phyloP scores from a whole-genome alignment of 2,329 filamentous ascomycete genomes.

The Diaporthe citri region DNA sequence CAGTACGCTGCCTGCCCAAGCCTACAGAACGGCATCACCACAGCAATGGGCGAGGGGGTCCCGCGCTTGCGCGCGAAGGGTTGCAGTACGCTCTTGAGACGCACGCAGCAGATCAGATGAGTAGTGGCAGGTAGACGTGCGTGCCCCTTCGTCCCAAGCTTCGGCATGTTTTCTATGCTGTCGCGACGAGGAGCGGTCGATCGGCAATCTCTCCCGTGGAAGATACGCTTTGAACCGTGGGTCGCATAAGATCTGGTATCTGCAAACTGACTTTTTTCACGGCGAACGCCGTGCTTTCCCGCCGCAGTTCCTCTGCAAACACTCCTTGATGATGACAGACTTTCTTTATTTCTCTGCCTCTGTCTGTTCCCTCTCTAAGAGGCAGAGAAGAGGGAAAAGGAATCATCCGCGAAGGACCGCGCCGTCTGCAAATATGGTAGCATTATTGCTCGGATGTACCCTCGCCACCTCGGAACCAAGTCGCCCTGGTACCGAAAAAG shows the following conservation, averaged over 20 bases:
- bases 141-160: constrained; percentile 17
- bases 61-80: constrained; percentile 13
- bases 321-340: not conserved
- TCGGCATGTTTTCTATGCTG: constrained; percentile 21
- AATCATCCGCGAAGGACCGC: constrained; percentile 6
- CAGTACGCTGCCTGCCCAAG: not conserved
- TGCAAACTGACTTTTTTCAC: constrained; percentile 8
- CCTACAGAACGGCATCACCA: not conserved
- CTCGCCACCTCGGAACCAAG: constrained; percentile 28
- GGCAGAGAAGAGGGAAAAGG: not conserved
- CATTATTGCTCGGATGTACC: constrained; percentile 22
- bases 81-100: constrained; percentile 22
- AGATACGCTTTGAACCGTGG: constrained; percentile 25
- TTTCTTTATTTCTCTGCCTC: not conserved
- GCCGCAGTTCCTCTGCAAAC: not conserved
- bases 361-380: not conserved
- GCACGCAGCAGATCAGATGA: constrained; percentile 18
- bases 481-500: constrained; percentile 29
- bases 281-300: not conserved
- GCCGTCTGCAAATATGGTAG: constrained; percentile 10
- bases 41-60: not conserved
- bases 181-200: constrained; percentile 8
- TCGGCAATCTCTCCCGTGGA: constrained; percentile 22
- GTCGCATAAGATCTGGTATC: constrained; percentile 23
- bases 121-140: constrained; percentile 1